Evolutionary conservation across 495 filamentous ascomycete genomes (phyloP), one percentile per base, ranked within the genome.

Genomic region (Neurospora sp.): DNA sequence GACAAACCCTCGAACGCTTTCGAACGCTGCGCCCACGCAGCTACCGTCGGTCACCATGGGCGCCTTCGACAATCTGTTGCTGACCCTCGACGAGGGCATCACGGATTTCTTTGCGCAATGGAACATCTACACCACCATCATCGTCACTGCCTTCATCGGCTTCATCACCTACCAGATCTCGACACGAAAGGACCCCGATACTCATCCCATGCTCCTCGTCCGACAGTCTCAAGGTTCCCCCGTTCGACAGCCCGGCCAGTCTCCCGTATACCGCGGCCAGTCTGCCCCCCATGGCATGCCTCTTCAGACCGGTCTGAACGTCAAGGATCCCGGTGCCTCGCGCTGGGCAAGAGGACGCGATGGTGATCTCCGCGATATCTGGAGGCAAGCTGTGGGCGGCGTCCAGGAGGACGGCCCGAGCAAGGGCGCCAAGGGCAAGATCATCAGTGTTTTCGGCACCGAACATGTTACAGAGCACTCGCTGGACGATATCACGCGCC

Each of bases 301-400:
- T 8, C 88, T 98, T 16, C 90, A 91, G 72, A 84, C 88, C 31
- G 95, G 96, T 16, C 84, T 99, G 65, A 92, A 91, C 75, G 92
- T 99, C 31, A 94, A 93, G 79, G 92, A 94, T 45, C 85, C 92
- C 1, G 92, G 91, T 8, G 90, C 90, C 35, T 91, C 92, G 20
- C 92, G 91, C 80, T 98, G 94, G 91, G 85, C 89, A 0, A 86
- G 85, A 73, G 94, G 94, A 27, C 88, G 91, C 75, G 90, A 96
- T 79, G 96, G 96, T 20, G 96, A 99, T 75, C 85, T 99, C 72
- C 88, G 96, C 68, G 96, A 99, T 80, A 85, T 99, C 68, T 99
- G 96, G 96, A 90, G 90, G 71, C 85, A 89, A 77, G 92, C 91
- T 47, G 82, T 91, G 18, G 86, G 86, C 47, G 93, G 93, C 45